Conservation (phyloP, 2,329 filamentous ascomycete species). For the Emydomyces testavorans region DNA sequence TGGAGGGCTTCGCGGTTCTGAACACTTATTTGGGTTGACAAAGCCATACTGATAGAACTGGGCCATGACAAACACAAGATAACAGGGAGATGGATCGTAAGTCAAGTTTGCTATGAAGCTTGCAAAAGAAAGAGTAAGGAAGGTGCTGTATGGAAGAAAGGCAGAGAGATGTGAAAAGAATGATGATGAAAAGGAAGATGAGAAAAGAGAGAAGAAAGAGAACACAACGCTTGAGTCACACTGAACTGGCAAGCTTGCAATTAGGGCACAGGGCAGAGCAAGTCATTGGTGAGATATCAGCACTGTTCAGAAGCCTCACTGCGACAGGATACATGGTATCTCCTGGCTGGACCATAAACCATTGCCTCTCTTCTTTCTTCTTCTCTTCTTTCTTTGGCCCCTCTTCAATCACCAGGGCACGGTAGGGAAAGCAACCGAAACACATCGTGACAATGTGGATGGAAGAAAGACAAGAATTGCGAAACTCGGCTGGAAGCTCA, state of each 20-base stretch:
- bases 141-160: neutral
- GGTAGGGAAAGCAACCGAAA: constrained; percentile 16
- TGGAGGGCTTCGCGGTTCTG: neutral
- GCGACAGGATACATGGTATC: constrained; percentile 14
- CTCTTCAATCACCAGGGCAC: constrained; percentile 16
- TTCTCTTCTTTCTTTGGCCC: constrained; percentile 12
- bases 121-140: neutral
- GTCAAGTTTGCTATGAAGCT: neutral
- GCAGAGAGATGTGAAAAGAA: too few relatives aligned
- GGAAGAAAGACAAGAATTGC: neutral
- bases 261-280: neutral
- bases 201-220: constrained; percentile 1
- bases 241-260: neutral
- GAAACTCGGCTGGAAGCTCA: neutral
- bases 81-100: neutral
- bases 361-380: constrained; percentile 13
- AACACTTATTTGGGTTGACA: constrained; percentile 9
- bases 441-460: constrained; percentile 13
- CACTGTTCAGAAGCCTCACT: constrained; percentile 9
- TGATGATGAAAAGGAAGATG: neutral
- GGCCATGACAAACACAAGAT: constrained; percentile 4
- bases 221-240: constrained; percentile 2
- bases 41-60: constrained; percentile 16
- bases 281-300: neutral
- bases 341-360: constrained; percentile 16